Evolutionary conservation across 345 rosid genomes (phyloP).

Genomic region (Theobroma cacao): DNA sequence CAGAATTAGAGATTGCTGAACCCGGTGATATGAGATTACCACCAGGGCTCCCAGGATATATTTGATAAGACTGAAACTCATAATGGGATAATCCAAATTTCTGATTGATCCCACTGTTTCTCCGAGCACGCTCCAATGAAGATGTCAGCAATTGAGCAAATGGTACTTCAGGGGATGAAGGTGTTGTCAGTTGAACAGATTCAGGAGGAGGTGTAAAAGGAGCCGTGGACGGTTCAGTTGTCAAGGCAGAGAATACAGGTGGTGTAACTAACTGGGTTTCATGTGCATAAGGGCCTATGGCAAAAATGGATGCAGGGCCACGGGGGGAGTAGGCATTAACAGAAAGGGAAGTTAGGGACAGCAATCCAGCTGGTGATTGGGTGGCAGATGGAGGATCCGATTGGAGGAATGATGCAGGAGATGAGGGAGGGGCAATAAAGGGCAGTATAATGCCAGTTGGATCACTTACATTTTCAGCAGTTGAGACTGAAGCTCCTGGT

Average conservation of each 20-base stretch:
- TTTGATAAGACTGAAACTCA: conserved; percentile 60
- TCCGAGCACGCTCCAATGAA: conserved; percentile 79
- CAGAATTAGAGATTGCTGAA: conserved; percentile 72
- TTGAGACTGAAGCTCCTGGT: conserved; percentile 36
- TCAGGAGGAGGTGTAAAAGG: conserved; percentile 92
- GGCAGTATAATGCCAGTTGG: conserved; percentile 54
- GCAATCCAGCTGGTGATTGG: conserved; percentile 68
- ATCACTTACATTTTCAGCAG: conserved; percentile 38
- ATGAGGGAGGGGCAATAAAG: conserved; percentile 92
- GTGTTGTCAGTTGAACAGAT: conserved; percentile 75
- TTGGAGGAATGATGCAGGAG: conserved; percentile 87
- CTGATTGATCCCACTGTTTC: conserved; percentile 50
- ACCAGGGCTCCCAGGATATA: conserved; percentile 82
- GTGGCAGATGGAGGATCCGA: conserved; percentile 80
- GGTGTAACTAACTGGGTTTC: conserved; percentile 98
- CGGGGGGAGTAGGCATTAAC: conserved; percentile 55
- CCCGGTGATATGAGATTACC: conserved; percentile 82
- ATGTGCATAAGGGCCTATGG: conserved; percentile 89
- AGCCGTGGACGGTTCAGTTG: conserved; percentile 92
- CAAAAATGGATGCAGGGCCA: conserved; percentile 69
- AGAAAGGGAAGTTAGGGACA: conserved; percentile 52
- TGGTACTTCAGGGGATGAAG: conserved; percentile 97
- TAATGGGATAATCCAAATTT: conserved; percentile 66
- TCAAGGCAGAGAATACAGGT: conserved; percentile 85
- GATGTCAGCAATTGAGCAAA: conserved; percentile 87